Base-by-base conservation (phyloP, 1,284 basidiomycete genomes). In the Cryptococcus sp. region DNA sequence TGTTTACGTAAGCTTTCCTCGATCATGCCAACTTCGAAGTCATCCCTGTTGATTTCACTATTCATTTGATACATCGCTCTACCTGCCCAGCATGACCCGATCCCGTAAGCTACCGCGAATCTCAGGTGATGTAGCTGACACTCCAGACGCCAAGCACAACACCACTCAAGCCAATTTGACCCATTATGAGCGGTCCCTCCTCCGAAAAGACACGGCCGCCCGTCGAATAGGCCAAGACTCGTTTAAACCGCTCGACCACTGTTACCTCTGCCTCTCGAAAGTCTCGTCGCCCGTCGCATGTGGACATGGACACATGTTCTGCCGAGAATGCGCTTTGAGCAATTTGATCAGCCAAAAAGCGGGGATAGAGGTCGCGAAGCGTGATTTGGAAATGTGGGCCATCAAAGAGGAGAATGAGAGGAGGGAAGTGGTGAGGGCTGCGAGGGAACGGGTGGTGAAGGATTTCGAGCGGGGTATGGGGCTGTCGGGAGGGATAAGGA, bases 151-250 rank as follows among this genome's bases (percentile, higher is more conserved):
- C 0, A 69, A 68, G 47, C 68, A 68, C 58, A 71, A 69, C 49
- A 71, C 71, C 2, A 67, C 62, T 24, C 69, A 71, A 38, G 63
- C 71, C 22, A 72, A 64, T 22, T 62, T 72, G 41, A 69, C 69
- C 2, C 63, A 71, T 54, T 68, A 72, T 46, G 72, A 74, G 51
- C 66, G 72, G 22, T 60, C 65, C 7, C 64, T 67, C 11, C 63
- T 72, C 4, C 64, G 65, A 16, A 62, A 64, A 40, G 59, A 62
- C 28, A 55, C 51, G 26, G 60, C 55, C 9, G 59, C 69, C 6
- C 84, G 89, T 82, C 83, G 89, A 42, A 73, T 94, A 66, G 89
- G 89, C 35, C 83, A 86, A 65, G 90, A 94, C 70, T 88, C 86
- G 4, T 89, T 94, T 86, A 82, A 88, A 36, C 80, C 79, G 28